Conservation (phyloP, 202 grass and related monocot species). For the Dendrocalamus latiflorus region DNA sequence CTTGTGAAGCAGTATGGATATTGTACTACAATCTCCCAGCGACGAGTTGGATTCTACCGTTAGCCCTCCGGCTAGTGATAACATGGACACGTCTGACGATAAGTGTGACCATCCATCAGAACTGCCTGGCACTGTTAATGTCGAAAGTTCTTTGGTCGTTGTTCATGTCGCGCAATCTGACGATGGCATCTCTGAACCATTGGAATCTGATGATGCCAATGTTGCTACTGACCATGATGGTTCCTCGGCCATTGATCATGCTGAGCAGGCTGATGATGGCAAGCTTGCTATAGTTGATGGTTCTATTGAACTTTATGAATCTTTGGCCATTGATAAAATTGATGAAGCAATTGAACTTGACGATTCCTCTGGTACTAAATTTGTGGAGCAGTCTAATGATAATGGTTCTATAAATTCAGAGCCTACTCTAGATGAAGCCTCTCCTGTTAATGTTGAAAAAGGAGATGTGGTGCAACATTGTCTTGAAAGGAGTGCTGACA, state of each 20-base stretch:
- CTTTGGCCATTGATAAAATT: background rate
- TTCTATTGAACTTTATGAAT: background rate
- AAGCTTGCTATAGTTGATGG: background rate
- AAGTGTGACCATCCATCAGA: too few relatives aligned
- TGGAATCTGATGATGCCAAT: constrained; percentile 22
- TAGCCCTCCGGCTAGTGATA: background rate
- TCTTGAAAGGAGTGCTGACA: constrained; percentile 12
- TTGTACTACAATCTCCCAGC: background rate
- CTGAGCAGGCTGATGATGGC: background rate
- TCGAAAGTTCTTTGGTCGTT: background rate
- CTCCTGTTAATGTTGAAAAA: background rate
- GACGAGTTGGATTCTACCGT: constrained; percentile 31
- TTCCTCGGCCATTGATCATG: background rate
- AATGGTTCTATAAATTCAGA: constrained; percentile 20
- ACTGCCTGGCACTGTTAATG: too few relatives aligned
- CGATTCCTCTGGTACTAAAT: background rate
- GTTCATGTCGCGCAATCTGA: background rate
- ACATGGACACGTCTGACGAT: constrained; percentile 8
- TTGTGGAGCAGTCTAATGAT: constrained; percentile 3
- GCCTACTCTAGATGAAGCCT: background rate
- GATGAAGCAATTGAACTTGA: background rate
- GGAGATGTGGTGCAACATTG: too few relatives aligned
- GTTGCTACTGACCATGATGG: constrained; percentile 12
- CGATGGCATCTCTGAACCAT: background rate
- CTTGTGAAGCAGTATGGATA: background rate